phyloP scores from a whole-genome alignment of 306 rosid species.

The Fragaria nilgerrensis region DNA sequence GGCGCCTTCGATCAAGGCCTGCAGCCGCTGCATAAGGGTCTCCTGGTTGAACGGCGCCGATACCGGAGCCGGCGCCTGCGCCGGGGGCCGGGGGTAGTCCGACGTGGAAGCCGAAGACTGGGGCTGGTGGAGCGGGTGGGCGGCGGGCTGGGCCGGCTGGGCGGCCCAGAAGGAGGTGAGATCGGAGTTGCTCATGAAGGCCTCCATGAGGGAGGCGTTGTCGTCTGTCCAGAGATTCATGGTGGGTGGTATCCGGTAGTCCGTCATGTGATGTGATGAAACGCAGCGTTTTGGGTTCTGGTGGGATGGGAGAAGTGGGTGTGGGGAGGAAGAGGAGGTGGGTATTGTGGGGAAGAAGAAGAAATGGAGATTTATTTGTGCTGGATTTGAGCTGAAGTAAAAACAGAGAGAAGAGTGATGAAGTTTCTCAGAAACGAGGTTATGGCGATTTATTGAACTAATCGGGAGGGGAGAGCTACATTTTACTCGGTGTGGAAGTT shows the following conservation, averaged over 20 bases:
- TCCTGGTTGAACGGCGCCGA: slow-evolving; percentile 64
- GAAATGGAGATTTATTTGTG: slow-evolving; percentile 35
- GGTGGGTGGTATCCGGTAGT: slow-evolving; percentile 39
- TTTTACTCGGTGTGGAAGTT: neutral
- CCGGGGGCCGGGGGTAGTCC: slow-evolving; percentile 28
- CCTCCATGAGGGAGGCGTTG: slow-evolving; percentile 85
- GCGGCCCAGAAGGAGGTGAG: slow-evolving; percentile 66
- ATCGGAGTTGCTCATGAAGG: slow-evolving; percentile 77
- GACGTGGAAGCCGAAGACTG: slow-evolving; percentile 57
- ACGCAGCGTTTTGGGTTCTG: neutral
- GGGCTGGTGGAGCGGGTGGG: neutral
- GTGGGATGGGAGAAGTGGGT: neutral
- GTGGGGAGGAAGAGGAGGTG: no score
- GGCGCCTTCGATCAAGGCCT: slow-evolving; percentile 70
- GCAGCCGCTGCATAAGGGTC: slow-evolving; percentile 85
- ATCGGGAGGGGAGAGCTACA: neutral
- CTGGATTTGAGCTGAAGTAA: slow-evolving; percentile 27
- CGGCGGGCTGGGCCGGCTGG: slow-evolving; percentile 2
- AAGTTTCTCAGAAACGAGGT: slow-evolving; percentile 26
- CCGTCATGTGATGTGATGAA: slow-evolving; percentile 48
- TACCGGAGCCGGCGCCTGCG: slow-evolving; percentile 2
- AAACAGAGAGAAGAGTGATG: neutral
- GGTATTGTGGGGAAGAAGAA: neutral
- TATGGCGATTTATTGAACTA: slow-evolving; percentile 35
- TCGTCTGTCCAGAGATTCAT: slow-evolving; percentile 92